Conservation (phyloP, 208 protist genomes). For the Naegleria fowleri region DNA sequence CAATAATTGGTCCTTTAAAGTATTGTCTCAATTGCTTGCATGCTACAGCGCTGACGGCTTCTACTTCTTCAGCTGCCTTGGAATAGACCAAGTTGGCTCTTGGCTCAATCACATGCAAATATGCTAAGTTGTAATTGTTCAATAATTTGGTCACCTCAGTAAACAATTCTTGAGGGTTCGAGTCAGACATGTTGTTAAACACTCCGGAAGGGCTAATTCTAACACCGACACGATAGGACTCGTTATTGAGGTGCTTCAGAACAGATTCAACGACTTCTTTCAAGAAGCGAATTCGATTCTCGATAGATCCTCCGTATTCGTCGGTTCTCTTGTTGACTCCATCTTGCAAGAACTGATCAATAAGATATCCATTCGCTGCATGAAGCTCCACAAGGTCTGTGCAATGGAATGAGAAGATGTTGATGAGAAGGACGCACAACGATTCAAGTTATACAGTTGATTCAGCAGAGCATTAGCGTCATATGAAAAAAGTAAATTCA, state of each 20-base stretch:
- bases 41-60: not conserved
- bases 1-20: not conserved
- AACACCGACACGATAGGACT: slow-evolving; percentile 48
- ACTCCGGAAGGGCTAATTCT: slow-evolving; percentile 60
- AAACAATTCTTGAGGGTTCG: slow-evolving; percentile 23
- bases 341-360: slow-evolving; percentile 82
- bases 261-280: slow-evolving; percentile 63
- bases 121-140: slow-evolving; percentile 23
- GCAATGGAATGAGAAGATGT: no score
- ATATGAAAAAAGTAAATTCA: no score
- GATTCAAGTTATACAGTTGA: no score
- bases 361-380: slow-evolving; percentile 78
- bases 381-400: slow-evolving; percentile 72
- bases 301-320: slow-evolving; percentile 70
- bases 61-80: not conserved
- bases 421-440: no score
- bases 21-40: not conserved
- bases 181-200: slow-evolving; percentile 31
- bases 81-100: not conserved
- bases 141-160: not conserved
- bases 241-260: slow-evolving; percentile 20
- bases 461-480: no score
- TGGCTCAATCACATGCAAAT: slow-evolving; percentile 35
- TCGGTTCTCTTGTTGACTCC: slow-evolving; percentile 77
- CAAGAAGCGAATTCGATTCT: slow-evolving; percentile 68